Conservation (phyloP, 2,329 filamentous ascomycete genomes). For the Hymenoscyphus fructigenus region DNA sequence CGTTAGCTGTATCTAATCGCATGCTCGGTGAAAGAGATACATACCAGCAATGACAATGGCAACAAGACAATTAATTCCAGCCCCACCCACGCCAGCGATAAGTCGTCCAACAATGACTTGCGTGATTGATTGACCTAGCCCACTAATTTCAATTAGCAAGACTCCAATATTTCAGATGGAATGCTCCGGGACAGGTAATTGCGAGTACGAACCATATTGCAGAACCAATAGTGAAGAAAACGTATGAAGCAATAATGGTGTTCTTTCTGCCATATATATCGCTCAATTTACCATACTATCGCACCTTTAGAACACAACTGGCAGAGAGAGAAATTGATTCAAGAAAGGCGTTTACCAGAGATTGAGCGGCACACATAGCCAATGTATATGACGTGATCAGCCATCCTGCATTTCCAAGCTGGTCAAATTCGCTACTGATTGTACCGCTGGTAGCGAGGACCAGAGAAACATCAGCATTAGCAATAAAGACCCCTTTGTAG, state of each 20-base stretch:
- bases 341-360: slow-evolving; percentile 47
- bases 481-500: slow-evolving; percentile 64
- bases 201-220: slow-evolving; percentile 42
- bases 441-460: slow-evolving; percentile 64
- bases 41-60: slow-evolving; percentile 52
- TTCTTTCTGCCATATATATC: slow-evolving; percentile 58
- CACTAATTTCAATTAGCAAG: slow-evolving; percentile 36
- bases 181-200: slow-evolving; percentile 9
- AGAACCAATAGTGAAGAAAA: slow-evolving; percentile 47
- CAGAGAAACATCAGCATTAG: slow-evolving; percentile 63
- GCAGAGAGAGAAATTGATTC: slow-evolving; percentile 42
- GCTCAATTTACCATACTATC: slow-evolving; percentile 50
- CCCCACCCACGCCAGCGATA: slow-evolving; percentile 52
- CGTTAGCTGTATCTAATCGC: slow-evolving; percentile 36
- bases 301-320: slow-evolving; percentile 30
- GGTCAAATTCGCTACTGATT: slow-evolving; percentile 61
- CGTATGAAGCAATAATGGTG: slow-evolving; percentile 48
- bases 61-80: slow-evolving; percentile 51
- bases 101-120: slow-evolving; percentile 51
- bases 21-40: slow-evolving; percentile 24
- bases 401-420: slow-evolving; percentile 57
- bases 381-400: slow-evolving; percentile 51
- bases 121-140: slow-evolving; percentile 46
- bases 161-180: neutral
- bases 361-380: slow-evolving; percentile 52